Percentiles rank a stretch among this genome's conserved stretches.
These are phyloP conservation scores for Elaeis oleifera DNA, from an alignment of 202 grass and related monocot species.

Conservation along the genomic window DNA sequence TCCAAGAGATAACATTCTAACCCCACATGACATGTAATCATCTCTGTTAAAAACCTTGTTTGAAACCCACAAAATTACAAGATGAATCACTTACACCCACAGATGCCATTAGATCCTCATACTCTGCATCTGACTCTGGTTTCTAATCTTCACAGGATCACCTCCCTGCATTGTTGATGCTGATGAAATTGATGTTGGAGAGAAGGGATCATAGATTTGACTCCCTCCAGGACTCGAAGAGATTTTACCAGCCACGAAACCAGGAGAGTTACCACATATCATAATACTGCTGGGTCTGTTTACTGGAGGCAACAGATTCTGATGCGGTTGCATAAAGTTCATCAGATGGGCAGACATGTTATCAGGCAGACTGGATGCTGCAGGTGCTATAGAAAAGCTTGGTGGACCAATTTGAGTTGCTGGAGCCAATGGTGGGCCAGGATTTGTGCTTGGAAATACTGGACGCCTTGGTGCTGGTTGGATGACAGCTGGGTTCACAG, in stretches of 20 bases:
- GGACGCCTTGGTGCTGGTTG: constrained; percentile 25
- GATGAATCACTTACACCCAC: constrained; percentile 46
- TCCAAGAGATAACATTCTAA: no score
- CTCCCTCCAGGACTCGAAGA: constrained; percentile 22
- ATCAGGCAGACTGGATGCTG: neutral
- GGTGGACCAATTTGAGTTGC: constrained; percentile 14
- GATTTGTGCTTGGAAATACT: constrained; percentile 18
- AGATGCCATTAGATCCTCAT: constrained; percentile 69
- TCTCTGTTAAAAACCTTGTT: no score
- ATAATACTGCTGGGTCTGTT: constrained; percentile 12
- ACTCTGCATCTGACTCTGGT: constrained; percentile 44
- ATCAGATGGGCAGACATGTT: constrained; percentile 2
- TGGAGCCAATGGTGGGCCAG: constrained; percentile 5
- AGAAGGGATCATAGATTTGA: constrained; percentile 64
- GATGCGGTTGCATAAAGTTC: constrained; percentile 25
- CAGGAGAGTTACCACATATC: constrained; percentile 6
- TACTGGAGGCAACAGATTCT: constrained; percentile 20
- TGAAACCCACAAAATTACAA: no score
- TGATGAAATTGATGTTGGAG: constrained; percentile 21
- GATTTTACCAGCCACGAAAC: constrained; percentile 7
- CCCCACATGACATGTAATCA: no score
- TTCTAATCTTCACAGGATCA: constrained; percentile 5
- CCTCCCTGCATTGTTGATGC: constrained; percentile 25
- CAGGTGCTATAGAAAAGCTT: neutral
- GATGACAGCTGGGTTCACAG: constrained; percentile 18